Base-by-base conservation (phyloP, 2,329 filamentous ascomycete species). In the Myriosclerotinia scirpicola region DNA sequence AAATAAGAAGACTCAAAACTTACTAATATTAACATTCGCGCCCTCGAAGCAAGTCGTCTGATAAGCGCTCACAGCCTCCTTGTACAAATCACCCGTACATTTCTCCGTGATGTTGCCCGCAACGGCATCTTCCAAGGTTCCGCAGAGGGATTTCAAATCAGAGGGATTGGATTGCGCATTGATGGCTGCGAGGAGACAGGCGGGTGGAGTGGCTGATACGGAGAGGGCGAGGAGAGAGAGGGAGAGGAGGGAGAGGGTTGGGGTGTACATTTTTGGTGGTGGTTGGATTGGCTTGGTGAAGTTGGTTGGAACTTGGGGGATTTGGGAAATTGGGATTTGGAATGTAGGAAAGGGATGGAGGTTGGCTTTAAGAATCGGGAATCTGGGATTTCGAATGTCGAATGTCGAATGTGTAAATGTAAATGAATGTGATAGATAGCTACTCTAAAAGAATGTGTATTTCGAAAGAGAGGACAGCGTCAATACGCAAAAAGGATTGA, bases 131-230 rank as follows among this genome's bases (percentile, higher is more conserved):
- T 60, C 55, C 7, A 68, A 40, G 20, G 63, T 60, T 6, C 68
- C 68, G 40, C 66, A 69, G 5, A 68, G 53, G 1, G 63, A 40
- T 30, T 66, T 68, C 17, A 69, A n/a, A 61, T 69, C 66, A 17
- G 66, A 61, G 9, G 68, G 68, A 7, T 66, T 55, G 44, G 63
- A n/a, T 64, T 69, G 68, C 0, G 6, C 59, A 22, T 56, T 64
- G 20, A 68, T 38, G 50, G 72, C 73, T 66, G 68, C 70, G 58
- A 75, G 67, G 40, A 75, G 67, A 70, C 73, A 75, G 26, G 72
- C 72, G 50, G 73, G 73, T 44, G 71, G 73, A 22, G 73, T 70
- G 22, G 70, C 72, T 2, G 46, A 20, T 20, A 65, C 55, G 67
- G 46, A 72, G 52, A 22, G 69, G 66, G 55, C 65, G 64, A 59